Base-by-base conservation (phyloP, 2,329 filamentous ascomycete genomes). In the Colletotrichum tabaci region DNA sequence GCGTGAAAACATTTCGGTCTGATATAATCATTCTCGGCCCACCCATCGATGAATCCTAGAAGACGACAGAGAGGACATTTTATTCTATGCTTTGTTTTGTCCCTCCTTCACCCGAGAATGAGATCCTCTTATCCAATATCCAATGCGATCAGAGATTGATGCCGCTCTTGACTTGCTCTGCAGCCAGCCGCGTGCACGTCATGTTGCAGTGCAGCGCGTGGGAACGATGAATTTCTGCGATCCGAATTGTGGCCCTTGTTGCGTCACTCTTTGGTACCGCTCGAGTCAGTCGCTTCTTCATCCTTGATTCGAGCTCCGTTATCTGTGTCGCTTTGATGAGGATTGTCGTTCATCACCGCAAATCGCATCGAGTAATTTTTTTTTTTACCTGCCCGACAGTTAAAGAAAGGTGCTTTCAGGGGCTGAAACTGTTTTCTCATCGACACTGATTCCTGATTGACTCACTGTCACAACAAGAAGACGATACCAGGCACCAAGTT, bases 231-330 rank as follows among this genome's bases (percentile, higher is more conserved):
- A 46, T 9, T 61, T 57, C 23, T 13, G 23, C 12, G n/a, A 44
- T 52, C 57, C 49, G 42, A 67, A 55, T 26, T 49, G 67, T 71
- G 64, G 64, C 35, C 64, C 64, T 13, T 52, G 50, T 71, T 71
- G 67, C 67, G 67, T 67, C 67, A 67, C 66, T 62, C 3, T 46
- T 21, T 21, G 40, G 26, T 23, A 15, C 21, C 67, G 42, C 21
- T 56, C 26, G 67, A 71, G 64, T 71, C 67, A 71, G 50, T 67
- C 23, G 38, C 26, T 21, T 23, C 35, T 18, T 16, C 38, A 52
- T 57, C 50, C 57, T 18, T 71, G 64, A 40, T 67, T 53, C 40
- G n/a, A 26, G 7, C 35, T 35, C 16, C 23, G 16, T 12, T 46
- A n/a, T 38, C 46, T 21, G 13, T 61, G 21, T n/a, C 53, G 10